A percentile compares a stretch with the other conserved stretches of the same genome.
Conservation (phyloP, 1,139 yeast genomes). For the Taphrina wiesneri region DNA sequence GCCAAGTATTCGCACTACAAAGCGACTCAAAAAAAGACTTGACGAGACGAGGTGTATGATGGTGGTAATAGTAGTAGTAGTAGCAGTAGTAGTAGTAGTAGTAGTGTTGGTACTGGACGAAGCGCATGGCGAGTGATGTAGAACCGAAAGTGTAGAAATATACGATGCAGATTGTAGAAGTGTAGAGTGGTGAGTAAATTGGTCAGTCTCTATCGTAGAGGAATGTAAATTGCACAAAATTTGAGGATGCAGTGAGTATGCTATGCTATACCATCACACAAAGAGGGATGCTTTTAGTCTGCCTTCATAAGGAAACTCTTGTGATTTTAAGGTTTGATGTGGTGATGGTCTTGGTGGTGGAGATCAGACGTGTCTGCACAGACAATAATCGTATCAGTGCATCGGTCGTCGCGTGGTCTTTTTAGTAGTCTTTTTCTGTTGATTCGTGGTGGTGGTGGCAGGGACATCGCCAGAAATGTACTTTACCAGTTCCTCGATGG, state of each 20-base stretch:
- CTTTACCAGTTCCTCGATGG: constrained; percentile 45
- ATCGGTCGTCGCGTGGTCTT: constrained; percentile 9
- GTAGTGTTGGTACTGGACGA: too few relatives aligned
- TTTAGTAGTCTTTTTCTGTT: not conserved
- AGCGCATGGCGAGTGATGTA: not conserved
- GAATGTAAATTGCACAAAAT: not conserved
- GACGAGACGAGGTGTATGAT: too few relatives aligned
- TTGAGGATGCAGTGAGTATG: not conserved
- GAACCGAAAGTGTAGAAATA: too few relatives aligned
- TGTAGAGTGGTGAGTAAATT: not conserved
- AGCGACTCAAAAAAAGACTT: constrained; percentile 53
- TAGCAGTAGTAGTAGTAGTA: too few relatives aligned
- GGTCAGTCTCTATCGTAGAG: not conserved
- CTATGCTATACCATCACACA: not conserved
- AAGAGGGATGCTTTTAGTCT: not conserved
- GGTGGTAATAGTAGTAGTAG: too few relatives aligned
- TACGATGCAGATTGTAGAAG: not conserved
- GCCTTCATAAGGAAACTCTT: too few relatives aligned
- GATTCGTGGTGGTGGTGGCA: not conserved
- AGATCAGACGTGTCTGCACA: too few relatives aligned
- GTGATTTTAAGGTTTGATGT: too few relatives aligned
- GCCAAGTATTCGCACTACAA: constrained; percentile 65
- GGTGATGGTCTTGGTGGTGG: too few relatives aligned
- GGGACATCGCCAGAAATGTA: constrained; percentile 44
- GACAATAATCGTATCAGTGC: not conserved